Conservation (phyloP, 345 rosid genomes). For the Pugionium cornutum region DNA sequence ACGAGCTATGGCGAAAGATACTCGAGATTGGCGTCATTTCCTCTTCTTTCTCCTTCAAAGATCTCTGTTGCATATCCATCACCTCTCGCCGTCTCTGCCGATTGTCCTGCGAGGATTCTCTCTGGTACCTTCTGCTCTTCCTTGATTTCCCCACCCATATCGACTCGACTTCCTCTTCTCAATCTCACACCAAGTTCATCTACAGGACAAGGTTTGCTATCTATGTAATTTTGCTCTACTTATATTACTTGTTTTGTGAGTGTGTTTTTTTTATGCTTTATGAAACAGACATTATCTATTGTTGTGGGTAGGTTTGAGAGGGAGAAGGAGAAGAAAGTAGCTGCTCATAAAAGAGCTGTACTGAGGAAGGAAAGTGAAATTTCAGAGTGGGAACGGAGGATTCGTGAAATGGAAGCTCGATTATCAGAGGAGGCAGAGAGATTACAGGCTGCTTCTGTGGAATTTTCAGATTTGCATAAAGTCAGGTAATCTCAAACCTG, state of each 20-base stretch:
- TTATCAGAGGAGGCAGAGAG: constrained; percentile 54
- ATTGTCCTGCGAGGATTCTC: constrained; percentile 61
- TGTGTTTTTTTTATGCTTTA: not conserved
- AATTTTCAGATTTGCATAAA: constrained; percentile 56
- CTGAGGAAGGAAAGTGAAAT: constrained; percentile 76
- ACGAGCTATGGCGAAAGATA: constrained; percentile 78
- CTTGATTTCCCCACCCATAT: constrained; percentile 46
- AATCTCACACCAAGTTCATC: constrained; percentile 41
- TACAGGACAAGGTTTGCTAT: constrained; percentile 54
- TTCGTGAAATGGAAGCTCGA: constrained; percentile 50
- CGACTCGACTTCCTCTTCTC: constrained; percentile 37
- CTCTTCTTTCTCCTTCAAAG: constrained; percentile 53
- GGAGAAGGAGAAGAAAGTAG: constrained; percentile 57
- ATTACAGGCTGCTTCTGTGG: constrained; percentile 43
- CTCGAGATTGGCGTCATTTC: constrained; percentile 55
- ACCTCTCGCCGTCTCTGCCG: constrained; percentile 68
- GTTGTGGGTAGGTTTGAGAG: constrained; percentile 63
- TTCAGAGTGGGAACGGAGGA: constrained; percentile 52
- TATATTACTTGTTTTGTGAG: no score
- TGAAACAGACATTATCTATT: not conserved
- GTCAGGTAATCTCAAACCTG: constrained; percentile 52
- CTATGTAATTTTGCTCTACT: not conserved
- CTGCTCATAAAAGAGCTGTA: constrained; percentile 60
- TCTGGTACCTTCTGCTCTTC: constrained; percentile 64
- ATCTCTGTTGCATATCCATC: constrained; percentile 83